Evolutionary conservation across 208 protist species (phyloP).

Genomic region (Trypanosoma cruzi): DNA sequence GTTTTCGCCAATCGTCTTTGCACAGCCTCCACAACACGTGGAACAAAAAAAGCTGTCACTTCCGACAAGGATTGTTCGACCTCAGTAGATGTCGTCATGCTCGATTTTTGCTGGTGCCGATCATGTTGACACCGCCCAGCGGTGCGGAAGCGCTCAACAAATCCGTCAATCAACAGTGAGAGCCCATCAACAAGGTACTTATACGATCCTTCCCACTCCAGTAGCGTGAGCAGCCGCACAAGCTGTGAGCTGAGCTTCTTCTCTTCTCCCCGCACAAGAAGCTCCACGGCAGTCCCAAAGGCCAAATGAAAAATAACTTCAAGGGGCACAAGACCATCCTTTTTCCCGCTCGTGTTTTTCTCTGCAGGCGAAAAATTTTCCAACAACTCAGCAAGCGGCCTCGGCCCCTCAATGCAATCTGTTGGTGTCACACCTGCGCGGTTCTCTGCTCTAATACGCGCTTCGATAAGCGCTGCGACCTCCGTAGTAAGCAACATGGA

Average conservation of each 20-base stretch:
- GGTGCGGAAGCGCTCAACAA: conserved; percentile 27
- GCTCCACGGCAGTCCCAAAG: conserved; percentile 37
- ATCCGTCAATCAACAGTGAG: conserved; percentile 27
- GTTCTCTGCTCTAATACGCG: conserved; percentile 21
- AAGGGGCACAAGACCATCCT: not conserved
- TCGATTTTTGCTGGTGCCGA: not conserved
- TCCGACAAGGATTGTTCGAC: conserved; percentile 45
- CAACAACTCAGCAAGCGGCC: conserved; percentile 22
- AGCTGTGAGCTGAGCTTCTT: conserved; percentile 26
- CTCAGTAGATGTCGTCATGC: conserved; percentile 11
- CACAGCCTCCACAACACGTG: conserved; percentile 39
- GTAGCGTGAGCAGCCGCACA: conserved; percentile 32
- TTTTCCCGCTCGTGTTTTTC: not conserved
- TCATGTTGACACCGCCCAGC: conserved; percentile 11
- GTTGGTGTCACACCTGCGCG: not conserved
- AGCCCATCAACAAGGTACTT: conserved; percentile 43
- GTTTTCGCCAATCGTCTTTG: conserved; percentile 17
- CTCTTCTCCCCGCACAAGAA: conserved; percentile 47
- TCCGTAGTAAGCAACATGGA: conserved; percentile 20
- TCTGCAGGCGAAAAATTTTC: not conserved
- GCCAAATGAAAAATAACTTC: conserved; percentile 37
- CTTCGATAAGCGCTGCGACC: conserved; percentile 18
- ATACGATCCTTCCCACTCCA: conserved; percentile 41
- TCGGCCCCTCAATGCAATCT: conserved; percentile 17
- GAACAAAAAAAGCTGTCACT: conserved; percentile 40